Conservation (phyloP, 306 rosid genomes). For the Gastrolobium villosum region DNA sequence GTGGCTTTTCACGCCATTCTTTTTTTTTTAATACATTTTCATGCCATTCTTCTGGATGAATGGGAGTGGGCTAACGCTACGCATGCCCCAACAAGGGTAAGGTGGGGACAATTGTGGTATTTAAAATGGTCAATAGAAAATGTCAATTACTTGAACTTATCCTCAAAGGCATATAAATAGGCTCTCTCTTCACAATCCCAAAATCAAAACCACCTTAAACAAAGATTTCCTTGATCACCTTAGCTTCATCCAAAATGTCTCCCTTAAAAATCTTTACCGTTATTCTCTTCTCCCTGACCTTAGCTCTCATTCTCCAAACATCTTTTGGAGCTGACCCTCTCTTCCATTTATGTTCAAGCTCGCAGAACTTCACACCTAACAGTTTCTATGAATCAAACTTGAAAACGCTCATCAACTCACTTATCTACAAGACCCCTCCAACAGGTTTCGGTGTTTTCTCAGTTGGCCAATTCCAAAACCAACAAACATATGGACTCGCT, state of each 20-base stretch:
- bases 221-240: background rate
- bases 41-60: too few relatives aligned
- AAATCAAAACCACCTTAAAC: background rate
- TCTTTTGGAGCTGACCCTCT: constrained; percentile 54
- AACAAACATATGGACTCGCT: constrained; percentile 43
- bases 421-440: constrained; percentile 44
- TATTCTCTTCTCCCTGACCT: background rate
- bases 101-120: too few relatives aligned
- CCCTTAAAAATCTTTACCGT: constrained; percentile 25
- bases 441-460: constrained; percentile 46
- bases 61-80: too few relatives aligned
- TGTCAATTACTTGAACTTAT: too few relatives aligned
- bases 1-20: too few relatives aligned
- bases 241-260: background rate
- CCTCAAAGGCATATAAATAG: background rate
- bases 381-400: constrained; percentile 40
- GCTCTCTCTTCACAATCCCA: background rate
- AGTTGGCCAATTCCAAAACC: constrained; percentile 20
- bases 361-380: constrained; percentile 52
- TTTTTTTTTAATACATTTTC: too few relatives aligned
- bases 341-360: constrained; percentile 56
- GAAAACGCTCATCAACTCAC: background rate
- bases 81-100: too few relatives aligned
- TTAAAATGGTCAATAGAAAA: too few relatives aligned
- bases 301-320: constrained; percentile 39